phyloP scores from a whole-genome alignment of 495 filamentous ascomycete genomes.

The Penicillium cataractarum region DNA sequence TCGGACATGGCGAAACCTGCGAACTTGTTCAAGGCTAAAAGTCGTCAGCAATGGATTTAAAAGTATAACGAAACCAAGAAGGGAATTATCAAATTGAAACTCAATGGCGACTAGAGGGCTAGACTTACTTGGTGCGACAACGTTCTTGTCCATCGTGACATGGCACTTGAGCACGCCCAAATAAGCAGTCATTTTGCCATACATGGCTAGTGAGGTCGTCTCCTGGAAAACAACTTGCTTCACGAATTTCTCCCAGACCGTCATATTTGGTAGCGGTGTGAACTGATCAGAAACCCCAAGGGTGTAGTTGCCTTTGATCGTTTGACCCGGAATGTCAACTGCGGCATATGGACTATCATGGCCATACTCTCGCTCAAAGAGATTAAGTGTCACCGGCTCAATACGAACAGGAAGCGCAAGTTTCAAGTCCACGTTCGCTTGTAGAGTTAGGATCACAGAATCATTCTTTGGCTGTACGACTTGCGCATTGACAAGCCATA shows the following conservation, averaged over 20 bases:
- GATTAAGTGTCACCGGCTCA: constrained; percentile 32
- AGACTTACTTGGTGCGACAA: constrained; percentile 34
- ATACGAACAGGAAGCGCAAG: constrained; percentile 37
- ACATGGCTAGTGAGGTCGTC: constrained; percentile 30
- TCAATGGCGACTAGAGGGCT: neutral
- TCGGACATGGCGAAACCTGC: constrained; percentile 36
- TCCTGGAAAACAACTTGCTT: constrained; percentile 31
- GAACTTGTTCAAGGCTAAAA: constrained; percentile 31
- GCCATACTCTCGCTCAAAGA: constrained; percentile 33
- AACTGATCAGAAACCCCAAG: constrained; percentile 28
- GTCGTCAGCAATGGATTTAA: constrained; percentile 1
- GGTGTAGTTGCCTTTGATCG: constrained; percentile 40
- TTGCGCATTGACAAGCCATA: constrained; percentile 36
- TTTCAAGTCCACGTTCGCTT: constrained; percentile 39
- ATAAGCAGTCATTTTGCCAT: constrained; percentile 33
- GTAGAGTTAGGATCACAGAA: constrained; percentile 34
- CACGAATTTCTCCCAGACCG: constrained; percentile 38
- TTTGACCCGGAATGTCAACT: constrained; percentile 28
- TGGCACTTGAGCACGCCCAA: constrained; percentile 37
- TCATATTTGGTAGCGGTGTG: constrained; percentile 32
- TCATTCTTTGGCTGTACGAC: constrained; percentile 38
- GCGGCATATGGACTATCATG: constrained; percentile 33
- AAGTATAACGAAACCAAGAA: neutral
- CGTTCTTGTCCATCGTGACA: constrained; percentile 39
- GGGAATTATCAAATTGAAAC: too few species aligned